Evolutionary conservation across 805 yeast genomes (phyloP).

Genomic region (Vanderwaltozyma tropicalis): DNA sequence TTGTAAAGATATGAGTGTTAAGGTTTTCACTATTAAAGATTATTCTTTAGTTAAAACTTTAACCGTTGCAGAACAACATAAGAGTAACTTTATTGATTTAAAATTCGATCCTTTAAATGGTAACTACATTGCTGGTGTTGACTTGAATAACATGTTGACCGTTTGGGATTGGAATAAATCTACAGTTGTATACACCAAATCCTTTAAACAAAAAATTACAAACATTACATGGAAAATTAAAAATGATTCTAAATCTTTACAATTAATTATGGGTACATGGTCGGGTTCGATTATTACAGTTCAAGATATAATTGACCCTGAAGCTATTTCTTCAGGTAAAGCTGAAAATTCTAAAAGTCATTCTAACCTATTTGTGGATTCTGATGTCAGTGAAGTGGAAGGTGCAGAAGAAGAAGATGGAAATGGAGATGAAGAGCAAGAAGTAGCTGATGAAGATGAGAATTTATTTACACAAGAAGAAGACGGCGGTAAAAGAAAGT

Average conservation of each 20-base stretch:
- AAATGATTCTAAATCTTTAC: slow-evolving; percentile 13
- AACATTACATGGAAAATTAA: slow-evolving; percentile 30
- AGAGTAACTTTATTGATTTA: slow-evolving; percentile 37
- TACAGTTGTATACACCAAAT: slow-evolving; percentile 26
- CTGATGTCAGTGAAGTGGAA: slow-evolving; percentile 14
- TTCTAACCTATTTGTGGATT: slow-evolving; percentile 23
- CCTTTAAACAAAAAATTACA: slow-evolving; percentile 20
- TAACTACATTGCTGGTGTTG: slow-evolving; percentile 47
- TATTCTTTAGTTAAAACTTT: slow-evolving; percentile 19
- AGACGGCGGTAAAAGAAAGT: slow-evolving; percentile 17
- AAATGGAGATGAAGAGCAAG: slow-evolving; percentile 15
- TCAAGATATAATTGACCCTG: slow-evolving; percentile 12
- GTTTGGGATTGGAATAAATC: slow-evolving; percentile 44
- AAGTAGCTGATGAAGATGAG: slow-evolving; percentile 20
- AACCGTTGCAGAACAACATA: slow-evolving; percentile 7
- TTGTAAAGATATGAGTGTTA: slow-evolving; percentile 37
- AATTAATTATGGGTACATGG: slow-evolving; percentile 29
- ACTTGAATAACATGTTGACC: slow-evolving; percentile 38
- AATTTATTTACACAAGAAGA: slow-evolving; percentile 19
- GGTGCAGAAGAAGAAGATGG: slow-evolving; percentile 6
- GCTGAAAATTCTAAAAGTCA: slow-evolving; percentile 8
- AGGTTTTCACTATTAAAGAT: slow-evolving; percentile 30
- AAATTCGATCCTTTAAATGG: slow-evolving; percentile 52
- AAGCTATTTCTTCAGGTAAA: slow-evolving; percentile 1
- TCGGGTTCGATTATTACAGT: slow-evolving; percentile 33